Evolutionary conservation across 176 grass and related monocot species (phyloP).

Genomic region (Triticum monococcum): DNA sequence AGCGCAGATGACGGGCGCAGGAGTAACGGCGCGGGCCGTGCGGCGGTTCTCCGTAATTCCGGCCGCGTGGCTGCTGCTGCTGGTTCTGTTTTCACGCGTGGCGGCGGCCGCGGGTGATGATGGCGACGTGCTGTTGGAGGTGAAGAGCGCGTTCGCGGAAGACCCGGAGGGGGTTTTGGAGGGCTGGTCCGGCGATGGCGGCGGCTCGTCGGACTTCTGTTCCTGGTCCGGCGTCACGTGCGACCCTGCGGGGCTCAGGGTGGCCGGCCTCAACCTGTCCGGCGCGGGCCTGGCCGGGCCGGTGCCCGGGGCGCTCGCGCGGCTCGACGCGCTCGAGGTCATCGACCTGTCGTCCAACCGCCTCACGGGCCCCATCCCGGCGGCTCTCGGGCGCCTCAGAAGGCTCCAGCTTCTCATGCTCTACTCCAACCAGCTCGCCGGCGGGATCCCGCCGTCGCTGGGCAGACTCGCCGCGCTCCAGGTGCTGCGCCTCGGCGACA

Average conservation of each 20-base stretch:
- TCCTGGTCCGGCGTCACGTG: constrained; percentile 75
- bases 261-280: constrained; percentile 77
- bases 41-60: no score
- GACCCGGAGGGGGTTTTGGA: constrained; percentile 46
- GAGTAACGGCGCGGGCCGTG: not conserved
- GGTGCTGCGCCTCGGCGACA: constrained; percentile 70
- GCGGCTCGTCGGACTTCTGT: constrained; percentile 51
- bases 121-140: constrained; percentile 55
- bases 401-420: constrained; percentile 48
- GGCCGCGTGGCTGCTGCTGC: not conserved
- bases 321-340: constrained; percentile 45
- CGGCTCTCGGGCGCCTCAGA: constrained; percentile 39
- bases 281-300: constrained; percentile 49
- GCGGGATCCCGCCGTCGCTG: constrained; percentile 54
- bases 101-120: constrained; percentile 7
- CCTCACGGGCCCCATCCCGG: constrained; percentile 58
- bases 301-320: constrained; percentile 43
- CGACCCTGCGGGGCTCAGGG: constrained; percentile 41
- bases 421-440: constrained; percentile 65
- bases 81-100: constrained; percentile 11
- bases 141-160: constrained; percentile 58
- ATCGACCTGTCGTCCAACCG: constrained; percentile 81
- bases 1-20: not conserved
- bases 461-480: constrained; percentile 52
- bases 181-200: constrained; percentile 35